These are phyloP conservation scores for Fraxinus xanthoxyloides DNA, from an alignment of 305 asterid species.

Conservation along the genomic window DNA sequence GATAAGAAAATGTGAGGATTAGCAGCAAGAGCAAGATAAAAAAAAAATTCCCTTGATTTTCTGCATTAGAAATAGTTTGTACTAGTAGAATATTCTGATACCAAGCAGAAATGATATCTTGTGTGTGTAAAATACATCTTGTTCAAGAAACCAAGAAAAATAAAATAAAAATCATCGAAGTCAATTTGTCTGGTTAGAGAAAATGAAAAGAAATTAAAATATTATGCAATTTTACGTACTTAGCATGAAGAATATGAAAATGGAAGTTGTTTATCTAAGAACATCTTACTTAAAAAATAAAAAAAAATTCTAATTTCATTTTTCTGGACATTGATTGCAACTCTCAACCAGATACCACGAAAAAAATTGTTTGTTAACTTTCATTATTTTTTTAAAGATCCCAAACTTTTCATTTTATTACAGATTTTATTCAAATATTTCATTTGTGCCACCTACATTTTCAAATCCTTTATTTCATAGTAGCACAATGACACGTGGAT, in stretches of 20 bases:
- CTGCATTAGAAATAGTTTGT: constrained; percentile 24
- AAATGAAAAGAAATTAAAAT: neutral
- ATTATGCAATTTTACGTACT: neutral
- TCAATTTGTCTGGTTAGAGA: neutral
- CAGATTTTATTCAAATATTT: no score
- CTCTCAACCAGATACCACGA: no score
- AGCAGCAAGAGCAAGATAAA: neutral
- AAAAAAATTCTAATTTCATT: no score
- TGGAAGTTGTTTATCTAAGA: neutral
- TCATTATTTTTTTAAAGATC: no score
- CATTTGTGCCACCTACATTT: no score
- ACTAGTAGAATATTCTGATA: constrained; percentile 41
- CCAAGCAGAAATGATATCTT: neutral
- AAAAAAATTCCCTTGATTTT: neutral
- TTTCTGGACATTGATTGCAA: no score
- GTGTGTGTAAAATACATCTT: neutral
- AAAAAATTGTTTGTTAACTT: no score
- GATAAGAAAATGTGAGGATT: neutral
- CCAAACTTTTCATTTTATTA: no score
- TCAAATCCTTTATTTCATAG: no score
- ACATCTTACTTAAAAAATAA: neutral
- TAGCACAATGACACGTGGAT: no score
- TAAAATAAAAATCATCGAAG: neutral
- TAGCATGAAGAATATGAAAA: neutral
- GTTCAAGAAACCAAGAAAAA: neutral